A percentile compares a stretch with the other conserved stretches of the same genome.
Conservation (phyloP, 192 early-diverging fungal species). For the Thamnidium elegans region DNA sequence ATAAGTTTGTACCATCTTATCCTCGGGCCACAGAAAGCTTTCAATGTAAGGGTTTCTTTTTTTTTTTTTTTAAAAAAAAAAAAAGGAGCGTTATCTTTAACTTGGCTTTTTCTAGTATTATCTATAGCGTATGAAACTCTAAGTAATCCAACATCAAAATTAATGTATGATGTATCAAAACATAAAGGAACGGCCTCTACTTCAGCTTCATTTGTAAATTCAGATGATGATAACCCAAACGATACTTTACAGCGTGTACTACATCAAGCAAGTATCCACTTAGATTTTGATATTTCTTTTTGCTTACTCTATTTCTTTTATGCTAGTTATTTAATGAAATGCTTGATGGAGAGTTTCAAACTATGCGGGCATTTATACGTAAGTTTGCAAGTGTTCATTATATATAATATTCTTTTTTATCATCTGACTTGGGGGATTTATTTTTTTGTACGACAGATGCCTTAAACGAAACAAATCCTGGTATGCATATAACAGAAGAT, state of each 20-base stretch:
- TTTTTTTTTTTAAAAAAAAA: too few species aligned
- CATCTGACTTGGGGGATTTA: neutral
- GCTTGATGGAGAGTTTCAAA: constrained; percentile 60
- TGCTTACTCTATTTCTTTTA: neutral
- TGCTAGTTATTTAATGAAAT: constrained; percentile 51
- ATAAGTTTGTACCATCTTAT: constrained; percentile 54
- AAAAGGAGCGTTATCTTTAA: neutral
- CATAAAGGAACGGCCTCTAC: constrained; percentile 9
- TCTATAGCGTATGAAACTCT: constrained; percentile 56
- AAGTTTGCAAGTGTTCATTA: constrained; percentile 22
- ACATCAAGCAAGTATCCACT: constrained; percentile 38
- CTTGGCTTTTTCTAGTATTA: constrained; percentile 32
- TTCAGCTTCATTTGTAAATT: constrained; percentile 27
- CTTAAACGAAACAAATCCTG: constrained; percentile 41
- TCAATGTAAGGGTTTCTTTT: constrained; percentile 39
- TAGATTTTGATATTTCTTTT: neutral
- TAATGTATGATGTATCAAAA: constrained; percentile 54
- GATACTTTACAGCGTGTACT: constrained; percentile 54
- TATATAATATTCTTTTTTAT: neutral
- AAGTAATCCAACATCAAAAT: constrained; percentile 46
- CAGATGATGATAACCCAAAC: constrained; percentile 30
- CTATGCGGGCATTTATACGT: constrained; percentile 55
- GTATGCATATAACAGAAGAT: constrained; percentile 43
- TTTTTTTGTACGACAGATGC: constrained; percentile 30
- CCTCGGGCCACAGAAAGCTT: constrained; percentile 56